A percentile compares a stretch with the other conserved stretches of the same genome.
Conservation (phyloP, 495 filamentous ascomycete genomes). For the Chaetomium tenue region DNA sequence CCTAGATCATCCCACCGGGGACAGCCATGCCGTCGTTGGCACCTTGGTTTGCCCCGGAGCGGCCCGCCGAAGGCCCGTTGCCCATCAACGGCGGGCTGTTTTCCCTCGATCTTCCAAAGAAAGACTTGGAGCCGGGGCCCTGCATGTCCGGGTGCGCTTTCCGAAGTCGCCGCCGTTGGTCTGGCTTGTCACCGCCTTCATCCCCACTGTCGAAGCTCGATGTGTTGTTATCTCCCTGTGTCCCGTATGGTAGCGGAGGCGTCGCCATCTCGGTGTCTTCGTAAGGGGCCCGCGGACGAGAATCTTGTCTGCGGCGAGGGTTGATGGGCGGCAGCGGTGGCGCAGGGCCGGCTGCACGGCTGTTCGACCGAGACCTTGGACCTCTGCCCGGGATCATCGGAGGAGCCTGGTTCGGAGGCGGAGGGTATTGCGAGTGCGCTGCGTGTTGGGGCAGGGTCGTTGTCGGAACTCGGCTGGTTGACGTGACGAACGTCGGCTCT, state of each 20-base stretch:
- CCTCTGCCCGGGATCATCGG: slow-evolving; percentile 19
- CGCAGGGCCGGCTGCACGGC: slow-evolving; percentile 33
- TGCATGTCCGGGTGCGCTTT: slow-evolving; percentile 42
- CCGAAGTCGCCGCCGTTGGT: slow-evolving; percentile 50
- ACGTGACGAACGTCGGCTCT: slow-evolving; percentile 76
- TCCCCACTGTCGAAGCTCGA: slow-evolving; percentile 46
- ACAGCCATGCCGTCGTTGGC: slow-evolving; percentile 31
- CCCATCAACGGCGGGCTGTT: slow-evolving; percentile 38
- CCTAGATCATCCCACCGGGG: slow-evolving; percentile 49
- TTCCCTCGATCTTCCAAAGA: slow-evolving; percentile 44
- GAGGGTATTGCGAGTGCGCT: slow-evolving; percentile 7
- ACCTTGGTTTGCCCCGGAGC: slow-evolving; percentile 21
- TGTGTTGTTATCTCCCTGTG: slow-evolving; percentile 25
- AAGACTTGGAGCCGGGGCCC: slow-evolving; percentile 48
- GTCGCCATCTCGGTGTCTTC: slow-evolving; percentile 43
- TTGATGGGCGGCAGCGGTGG: slow-evolving; percentile 71
- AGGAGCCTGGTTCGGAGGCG: neutral
- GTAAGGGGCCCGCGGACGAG: slow-evolving; percentile 53
- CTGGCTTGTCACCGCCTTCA: slow-evolving; percentile 37
- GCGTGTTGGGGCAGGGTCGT: slow-evolving; percentile 53
- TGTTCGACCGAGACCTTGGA: slow-evolving; percentile 43
- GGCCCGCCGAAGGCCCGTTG: slow-evolving; percentile 34
- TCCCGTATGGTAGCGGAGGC: slow-evolving; percentile 28
- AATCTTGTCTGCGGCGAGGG: slow-evolving; percentile 59
- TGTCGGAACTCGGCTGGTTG: slow-evolving; percentile 69